Evolutionary conservation across 106 monocot species (phyloP).

Genomic region (Alisma plantagoaquatica): DNA sequence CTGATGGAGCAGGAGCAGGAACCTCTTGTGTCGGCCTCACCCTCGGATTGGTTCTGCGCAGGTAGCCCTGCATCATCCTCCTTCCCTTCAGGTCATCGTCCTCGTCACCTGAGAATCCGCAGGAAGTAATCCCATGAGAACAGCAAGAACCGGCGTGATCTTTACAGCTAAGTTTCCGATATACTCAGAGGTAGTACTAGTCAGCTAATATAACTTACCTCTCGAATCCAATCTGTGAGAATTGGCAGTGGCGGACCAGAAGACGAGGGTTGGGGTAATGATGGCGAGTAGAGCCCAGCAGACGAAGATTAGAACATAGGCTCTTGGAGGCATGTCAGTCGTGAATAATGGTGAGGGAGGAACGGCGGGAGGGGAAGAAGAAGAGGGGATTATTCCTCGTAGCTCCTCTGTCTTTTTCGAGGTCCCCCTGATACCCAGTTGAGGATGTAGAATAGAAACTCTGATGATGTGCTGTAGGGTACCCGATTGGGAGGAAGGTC

Average conservation of each 20-base stretch:
- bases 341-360: neutral
- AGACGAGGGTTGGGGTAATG: constrained; percentile 65
- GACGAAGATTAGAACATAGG: constrained; percentile 58
- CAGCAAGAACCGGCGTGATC: too few relatives aligned
- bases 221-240: constrained; percentile 4
- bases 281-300: constrained; percentile 71
- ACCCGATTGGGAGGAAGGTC: too few relatives aligned
- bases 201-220: constrained; percentile 12
- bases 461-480: too few relatives aligned
- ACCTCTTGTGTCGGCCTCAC: neutral
- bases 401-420: too few relatives aligned
- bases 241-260: constrained; percentile 52
- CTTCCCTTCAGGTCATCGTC: constrained; percentile 6
- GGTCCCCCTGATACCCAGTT: too few relatives aligned
- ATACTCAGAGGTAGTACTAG: neutral
- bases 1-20: too few relatives aligned
- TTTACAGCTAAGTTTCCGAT: neutral
- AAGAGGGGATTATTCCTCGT: too few relatives aligned
- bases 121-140: neutral
- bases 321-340: constrained; percentile 60
- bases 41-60: neutral
- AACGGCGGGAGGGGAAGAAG: neutral
- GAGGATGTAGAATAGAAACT: too few relatives aligned
- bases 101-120: constrained; percentile 8
- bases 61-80: constrained; percentile 32